Evolutionary conservation across 495 filamentous ascomycete species (phyloP), one percentile per base, ranked within the genome.

Genomic region (Apodospora peruviana): DNA sequence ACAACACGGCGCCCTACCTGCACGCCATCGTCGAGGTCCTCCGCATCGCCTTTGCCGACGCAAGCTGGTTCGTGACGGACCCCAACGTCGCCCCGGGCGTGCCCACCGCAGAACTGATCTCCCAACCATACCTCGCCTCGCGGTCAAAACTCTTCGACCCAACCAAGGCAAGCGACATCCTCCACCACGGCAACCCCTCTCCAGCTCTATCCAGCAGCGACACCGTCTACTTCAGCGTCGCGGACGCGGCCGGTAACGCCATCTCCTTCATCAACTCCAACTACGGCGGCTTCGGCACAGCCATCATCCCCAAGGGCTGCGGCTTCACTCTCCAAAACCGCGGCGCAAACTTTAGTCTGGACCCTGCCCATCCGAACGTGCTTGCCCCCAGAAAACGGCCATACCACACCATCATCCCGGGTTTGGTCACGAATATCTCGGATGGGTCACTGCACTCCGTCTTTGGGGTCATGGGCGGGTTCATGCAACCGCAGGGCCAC

Each of bases 401-500:
- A 0, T 98, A 96, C 64, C 94, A 97, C 62, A 98, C 93, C 45
- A 97, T 98, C 66, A 98, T 98, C 59, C 91, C 93, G 0, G 91
- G 87, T 0, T 76, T 96, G 64, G 79, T 93, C 40, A 97, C 93
- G 3, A 86, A 90, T 51, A 59, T 79, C 1, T 73, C 68, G 14
- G 88, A 91, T 53, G 77, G 76, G 17, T 81, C 73, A 16, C 67
- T 98, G 48, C 86, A 96, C 60, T 82, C 80, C 34, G 88, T 95
- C 0, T 95, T 88, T 55, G 94, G 93, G 40, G 90, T 96, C 41
- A 97, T 97, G 93, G 93, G 93, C 51, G 93, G 93, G 25, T 96
- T 91, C 68, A 97, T 98, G 94, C 93, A 98, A 72, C 93, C 93
- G 0, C 93, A 97, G 71, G 93, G 93, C 9, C 93, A 98, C 60